These are phyloP conservation scores for Manihot esculenta DNA, from an alignment of 441 rosid species.

Conservation along the genomic window DNA sequence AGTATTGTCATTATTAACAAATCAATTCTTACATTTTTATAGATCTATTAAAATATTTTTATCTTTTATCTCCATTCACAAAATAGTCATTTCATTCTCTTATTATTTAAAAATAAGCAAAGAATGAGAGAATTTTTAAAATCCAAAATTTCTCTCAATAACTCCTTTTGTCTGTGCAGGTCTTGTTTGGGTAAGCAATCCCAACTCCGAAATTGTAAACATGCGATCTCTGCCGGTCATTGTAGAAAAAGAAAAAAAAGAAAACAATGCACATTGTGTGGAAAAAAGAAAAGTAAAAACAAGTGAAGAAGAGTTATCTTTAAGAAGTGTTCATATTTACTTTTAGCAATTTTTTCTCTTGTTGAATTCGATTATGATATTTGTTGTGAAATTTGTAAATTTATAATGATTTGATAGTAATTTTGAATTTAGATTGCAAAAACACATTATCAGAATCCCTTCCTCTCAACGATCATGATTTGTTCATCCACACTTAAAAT, in stretches of 20 bases:
- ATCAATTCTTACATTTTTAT: no score
- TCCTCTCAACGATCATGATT: neutral
- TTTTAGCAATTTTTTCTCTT: neutral
- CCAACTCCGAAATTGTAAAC: slow-evolving; percentile 56
- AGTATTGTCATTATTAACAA: no score
- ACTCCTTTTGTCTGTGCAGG: slow-evolving; percentile 32
- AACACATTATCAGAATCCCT: neutral
- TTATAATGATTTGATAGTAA: slow-evolving; percentile 10
- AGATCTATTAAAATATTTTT: no score
- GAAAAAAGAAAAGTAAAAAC: no score
- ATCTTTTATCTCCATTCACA: no score
- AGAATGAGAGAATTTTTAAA: no score
- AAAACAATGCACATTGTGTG: no score
- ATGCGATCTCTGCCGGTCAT: slow-evolving; percentile 38
- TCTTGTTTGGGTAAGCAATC: slow-evolving; percentile 41
- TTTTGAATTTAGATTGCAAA: neutral
- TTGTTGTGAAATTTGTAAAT: slow-evolving; percentile 1
- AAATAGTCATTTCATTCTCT: no score
- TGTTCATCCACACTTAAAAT: no score
- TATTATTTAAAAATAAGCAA: no score
- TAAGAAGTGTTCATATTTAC: slow-evolving; percentile 13
- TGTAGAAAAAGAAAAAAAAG: slow-evolving; percentile 19
- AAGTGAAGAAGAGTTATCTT: neutral
- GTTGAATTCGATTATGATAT: no score
- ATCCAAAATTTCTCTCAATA: no score